Evolutionary conservation across 768 basidiomycete species (phyloP).

Genomic region (Suillus paluster): DNA sequence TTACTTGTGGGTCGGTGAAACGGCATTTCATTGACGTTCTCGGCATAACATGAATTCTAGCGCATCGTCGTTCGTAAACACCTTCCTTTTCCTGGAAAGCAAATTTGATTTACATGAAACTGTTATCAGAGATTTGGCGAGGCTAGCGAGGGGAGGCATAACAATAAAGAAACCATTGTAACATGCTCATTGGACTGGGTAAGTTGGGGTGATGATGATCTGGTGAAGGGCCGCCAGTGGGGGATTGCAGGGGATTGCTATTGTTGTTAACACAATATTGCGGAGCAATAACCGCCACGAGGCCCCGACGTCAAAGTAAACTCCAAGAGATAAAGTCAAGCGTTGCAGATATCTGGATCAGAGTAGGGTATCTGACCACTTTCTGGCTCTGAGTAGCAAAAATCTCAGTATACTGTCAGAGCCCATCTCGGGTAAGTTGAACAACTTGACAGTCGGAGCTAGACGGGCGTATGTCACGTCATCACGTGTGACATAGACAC

Average conservation of each 20-base stretch:
- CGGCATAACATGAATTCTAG: constrained; percentile 20
- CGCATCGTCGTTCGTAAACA: constrained; percentile 34
- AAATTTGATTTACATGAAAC: not conserved
- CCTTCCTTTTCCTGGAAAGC: constrained; percentile 28
- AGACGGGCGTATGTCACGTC: constrained; percentile 16
- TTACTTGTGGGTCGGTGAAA: not conserved
- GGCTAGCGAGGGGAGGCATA: not conserved
- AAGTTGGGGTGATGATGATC: no score
- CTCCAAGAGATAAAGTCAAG: not conserved
- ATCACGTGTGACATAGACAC: constrained; percentile 29
- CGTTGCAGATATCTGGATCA: no score
- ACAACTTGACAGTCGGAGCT: constrained; percentile 9
- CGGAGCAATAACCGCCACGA: not conserved
- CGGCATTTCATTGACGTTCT: constrained; percentile 13
- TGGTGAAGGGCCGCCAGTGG: no score
- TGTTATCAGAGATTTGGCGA: not conserved
- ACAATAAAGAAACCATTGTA: not conserved
- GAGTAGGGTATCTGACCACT: no score
- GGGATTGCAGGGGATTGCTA: not conserved
- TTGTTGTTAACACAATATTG: not conserved
- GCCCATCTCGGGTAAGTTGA: no score
- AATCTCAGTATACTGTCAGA: no score
- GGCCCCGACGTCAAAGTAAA: not conserved
- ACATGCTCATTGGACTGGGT: not conserved
- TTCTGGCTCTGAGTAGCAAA: not conserved